These are phyloP conservation scores for Sambucus nigra DNA, from an alignment of 129 eudicot genomes.

Conservation along the genomic window DNA sequence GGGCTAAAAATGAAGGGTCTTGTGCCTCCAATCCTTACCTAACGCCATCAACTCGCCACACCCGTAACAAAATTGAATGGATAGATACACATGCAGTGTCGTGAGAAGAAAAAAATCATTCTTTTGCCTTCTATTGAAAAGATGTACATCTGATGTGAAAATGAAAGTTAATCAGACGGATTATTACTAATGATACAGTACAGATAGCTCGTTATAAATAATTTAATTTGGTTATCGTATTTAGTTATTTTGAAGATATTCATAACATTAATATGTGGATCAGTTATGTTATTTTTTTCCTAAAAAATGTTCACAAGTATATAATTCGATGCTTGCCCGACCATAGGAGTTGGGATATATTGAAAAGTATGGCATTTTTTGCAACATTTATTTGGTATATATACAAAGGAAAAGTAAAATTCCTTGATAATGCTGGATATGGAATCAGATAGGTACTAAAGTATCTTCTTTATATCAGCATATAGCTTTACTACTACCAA, in stretches of 20 bases:
- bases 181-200: no score
- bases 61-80: constrained; percentile 22
- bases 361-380: background rate
- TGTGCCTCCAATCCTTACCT: background rate
- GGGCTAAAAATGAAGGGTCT: constrained; percentile 6
- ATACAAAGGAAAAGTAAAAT: constrained; percentile 4
- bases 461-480: no score
- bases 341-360: background rate
- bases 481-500: no score
- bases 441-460: constrained; percentile 27
- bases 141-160: background rate
- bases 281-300: no score
- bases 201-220: background rate
- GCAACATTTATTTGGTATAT: background rate
- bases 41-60: background rate
- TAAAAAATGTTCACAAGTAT: no score
- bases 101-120: background rate
- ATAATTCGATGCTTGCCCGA: background rate
- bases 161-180: background rate
- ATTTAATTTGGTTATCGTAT: background rate
- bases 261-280: no score
- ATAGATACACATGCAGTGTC: background rate
- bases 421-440: background rate
- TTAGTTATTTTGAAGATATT: background rate
- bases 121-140: background rate